Base-by-base conservation (phyloP, 2,329 filamentous ascomycete genomes). In the Trichoderma hamatum region DNA sequence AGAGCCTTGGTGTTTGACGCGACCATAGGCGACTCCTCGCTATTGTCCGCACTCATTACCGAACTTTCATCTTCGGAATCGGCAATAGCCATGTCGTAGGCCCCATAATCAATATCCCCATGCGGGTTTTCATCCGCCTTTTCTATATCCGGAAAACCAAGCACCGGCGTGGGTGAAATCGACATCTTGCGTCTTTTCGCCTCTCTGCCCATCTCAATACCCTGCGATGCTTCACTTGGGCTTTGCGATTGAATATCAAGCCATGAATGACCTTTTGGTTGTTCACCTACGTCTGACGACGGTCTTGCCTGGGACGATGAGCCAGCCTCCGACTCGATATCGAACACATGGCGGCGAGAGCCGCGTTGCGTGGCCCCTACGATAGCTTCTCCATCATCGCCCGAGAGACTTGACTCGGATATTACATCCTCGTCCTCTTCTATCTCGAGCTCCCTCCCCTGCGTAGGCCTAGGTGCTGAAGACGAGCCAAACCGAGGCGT, bases 401-500 rank as follows among this genome's bases (percentile, higher is more conserved):
- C 72, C 3, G 39, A 46, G 7, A 67, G 39, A 24, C 67, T 72
- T 5, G 69, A 68, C 51, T 70, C 71, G 2, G 54, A 69, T 6
- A 54, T n/a, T 2, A 59, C 56, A 2, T 73, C 74, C 1, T 54
- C 69, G 21, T 70, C 64, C 16, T 68, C 80, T 52, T 81, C 80
- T 6, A 79, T 74, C 5, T 75, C 74, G 21, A 72, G 72, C 9
- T 70, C 73, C 55, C 73, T 72, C 59, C 71, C 70, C 67, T 76
- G 78, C 62, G 76, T 77, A 36, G 75, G 73, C 13, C 75, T 75
- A 43, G 70, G 72, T 66, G 71, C 74, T 34, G 78, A 80, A 14
- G 78, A 78, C 3, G 76, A 75, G 60, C 76, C 77, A 71, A 81
- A 82, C n/a, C 78, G 76, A 24, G 79, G 80, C 46, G 80, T 82